Conservation (phyloP, 73 alveolate genomes). For the Uronychia binucleata region DNA sequence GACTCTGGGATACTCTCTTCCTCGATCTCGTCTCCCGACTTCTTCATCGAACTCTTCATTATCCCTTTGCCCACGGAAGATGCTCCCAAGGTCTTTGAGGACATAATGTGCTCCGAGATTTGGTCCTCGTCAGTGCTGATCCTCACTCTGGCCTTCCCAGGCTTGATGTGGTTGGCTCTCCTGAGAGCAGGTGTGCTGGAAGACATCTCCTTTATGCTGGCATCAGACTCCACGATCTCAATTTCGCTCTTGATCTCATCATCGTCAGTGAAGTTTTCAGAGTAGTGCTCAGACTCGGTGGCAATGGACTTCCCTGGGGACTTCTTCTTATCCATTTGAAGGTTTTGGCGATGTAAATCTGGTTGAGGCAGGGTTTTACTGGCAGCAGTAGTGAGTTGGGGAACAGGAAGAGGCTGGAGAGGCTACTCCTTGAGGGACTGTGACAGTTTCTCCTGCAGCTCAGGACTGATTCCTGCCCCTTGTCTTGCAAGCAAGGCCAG, state of each 20-base stretch:
- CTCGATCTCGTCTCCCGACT: neutral
- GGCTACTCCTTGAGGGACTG: neutral
- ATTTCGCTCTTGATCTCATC: neutral
- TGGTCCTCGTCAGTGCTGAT: neutral
- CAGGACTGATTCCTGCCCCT: neutral
- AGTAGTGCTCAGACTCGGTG: neutral
- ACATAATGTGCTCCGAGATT: neutral
- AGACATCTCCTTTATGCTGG: neutral
- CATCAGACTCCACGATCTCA: neutral
- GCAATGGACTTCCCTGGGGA: neutral
- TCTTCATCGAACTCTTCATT: neutral
- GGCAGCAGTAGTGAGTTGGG: neutral
- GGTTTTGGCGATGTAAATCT: too few relatives aligned
- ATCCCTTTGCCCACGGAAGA: neutral
- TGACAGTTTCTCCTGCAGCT: neutral
- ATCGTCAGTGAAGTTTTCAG: neutral
- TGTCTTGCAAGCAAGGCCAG: neutral
- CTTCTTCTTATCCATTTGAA: too few relatives aligned
- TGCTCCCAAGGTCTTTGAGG: neutral
- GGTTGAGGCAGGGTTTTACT: too few relatives aligned
- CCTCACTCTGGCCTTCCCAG: neutral
- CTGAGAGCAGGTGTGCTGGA: neutral
- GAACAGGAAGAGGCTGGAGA: neutral
- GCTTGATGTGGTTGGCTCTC: neutral
- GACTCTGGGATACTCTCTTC: slow-evolving; percentile 1